These are phyloP conservation scores for Microcera coccophila DNA, from an alignment of 2,329 filamentous ascomycete genomes.

Conservation along the genomic window DNA sequence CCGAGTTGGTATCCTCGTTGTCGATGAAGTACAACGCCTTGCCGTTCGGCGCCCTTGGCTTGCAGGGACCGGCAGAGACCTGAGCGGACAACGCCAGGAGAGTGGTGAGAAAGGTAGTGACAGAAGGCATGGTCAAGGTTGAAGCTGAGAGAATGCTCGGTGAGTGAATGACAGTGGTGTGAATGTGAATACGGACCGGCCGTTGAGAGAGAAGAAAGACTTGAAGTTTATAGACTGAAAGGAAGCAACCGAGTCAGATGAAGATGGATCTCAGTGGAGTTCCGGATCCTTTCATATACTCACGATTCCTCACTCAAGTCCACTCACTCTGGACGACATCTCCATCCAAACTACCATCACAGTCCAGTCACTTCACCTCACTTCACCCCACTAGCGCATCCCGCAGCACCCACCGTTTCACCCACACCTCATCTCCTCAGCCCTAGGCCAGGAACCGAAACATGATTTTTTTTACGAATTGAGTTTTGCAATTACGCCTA, in stretches of 20 bases:
- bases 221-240: background rate
- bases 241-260: background rate
- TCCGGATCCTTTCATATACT: background rate
- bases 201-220: background rate
- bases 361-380: too few relatives aligned
- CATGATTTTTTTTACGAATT: too few relatives aligned
- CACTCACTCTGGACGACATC: background rate
- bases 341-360: background rate
- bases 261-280: background rate
- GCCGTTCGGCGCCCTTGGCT: background rate
- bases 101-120: slow-evolving; percentile 14
- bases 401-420: background rate
- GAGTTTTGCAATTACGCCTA: too few relatives aligned
- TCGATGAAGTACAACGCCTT: slow-evolving; percentile 55
- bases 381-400: background rate
- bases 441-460: background rate
- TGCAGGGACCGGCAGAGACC: background rate
- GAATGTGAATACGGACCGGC: background rate
- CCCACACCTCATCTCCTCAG: background rate
- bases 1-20: slow-evolving; percentile 47
- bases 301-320: background rate
- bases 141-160: background rate
- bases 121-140: slow-evolving; percentile 8
- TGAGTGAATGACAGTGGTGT: background rate
- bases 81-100: background rate